phyloP scores from a whole-genome alignment of 768 basidiomycete species.

The Scleroderma citrinum region DNA sequence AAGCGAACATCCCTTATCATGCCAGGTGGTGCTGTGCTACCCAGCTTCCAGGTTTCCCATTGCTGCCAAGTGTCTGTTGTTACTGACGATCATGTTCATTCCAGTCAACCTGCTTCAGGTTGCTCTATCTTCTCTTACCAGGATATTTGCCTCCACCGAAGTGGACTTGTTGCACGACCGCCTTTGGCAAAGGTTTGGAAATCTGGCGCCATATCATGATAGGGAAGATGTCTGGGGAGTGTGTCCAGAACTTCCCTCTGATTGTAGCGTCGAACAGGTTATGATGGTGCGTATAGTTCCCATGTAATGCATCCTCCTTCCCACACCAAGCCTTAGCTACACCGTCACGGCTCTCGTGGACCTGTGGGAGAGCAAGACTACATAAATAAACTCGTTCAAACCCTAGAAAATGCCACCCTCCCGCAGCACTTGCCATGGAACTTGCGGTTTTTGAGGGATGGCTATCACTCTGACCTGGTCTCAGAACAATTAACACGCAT shows the following conservation, averaged over 20 bases:
- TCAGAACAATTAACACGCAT: conserved; percentile 32
- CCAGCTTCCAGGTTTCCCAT: too few relatives aligned
- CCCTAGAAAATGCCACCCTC: conserved; percentile 25
- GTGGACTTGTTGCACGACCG: too few relatives aligned
- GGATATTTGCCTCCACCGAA: too few relatives aligned
- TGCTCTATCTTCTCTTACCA: too few relatives aligned
- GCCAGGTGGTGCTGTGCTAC: too few relatives aligned
- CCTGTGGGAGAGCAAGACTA: conserved; percentile 28
- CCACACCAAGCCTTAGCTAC: conserved; percentile 26
- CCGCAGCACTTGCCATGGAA: conserved; percentile 24
- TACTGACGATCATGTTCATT: too few relatives aligned
- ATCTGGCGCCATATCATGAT: conserved; percentile 33
- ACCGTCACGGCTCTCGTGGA: conserved; percentile 37
- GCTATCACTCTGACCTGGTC: conserved; percentile 29
- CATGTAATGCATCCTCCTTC: background rate
- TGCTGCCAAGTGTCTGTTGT: too few relatives aligned
- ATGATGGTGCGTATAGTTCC: conserved; percentile 24
- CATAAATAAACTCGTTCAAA: conserved; percentile 28
- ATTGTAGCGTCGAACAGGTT: conserved; percentile 36
- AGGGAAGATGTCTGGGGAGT: conserved; percentile 25
- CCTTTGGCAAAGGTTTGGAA: conserved; percentile 21
- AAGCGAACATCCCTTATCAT: too few relatives aligned
- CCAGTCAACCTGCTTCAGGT: too few relatives aligned
- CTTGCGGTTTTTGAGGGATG: conserved; percentile 34
- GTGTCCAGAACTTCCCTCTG: conserved; percentile 26